Base-by-base conservation (phyloP, 805 yeast genomes). In the Candida loeiensis region DNA sequence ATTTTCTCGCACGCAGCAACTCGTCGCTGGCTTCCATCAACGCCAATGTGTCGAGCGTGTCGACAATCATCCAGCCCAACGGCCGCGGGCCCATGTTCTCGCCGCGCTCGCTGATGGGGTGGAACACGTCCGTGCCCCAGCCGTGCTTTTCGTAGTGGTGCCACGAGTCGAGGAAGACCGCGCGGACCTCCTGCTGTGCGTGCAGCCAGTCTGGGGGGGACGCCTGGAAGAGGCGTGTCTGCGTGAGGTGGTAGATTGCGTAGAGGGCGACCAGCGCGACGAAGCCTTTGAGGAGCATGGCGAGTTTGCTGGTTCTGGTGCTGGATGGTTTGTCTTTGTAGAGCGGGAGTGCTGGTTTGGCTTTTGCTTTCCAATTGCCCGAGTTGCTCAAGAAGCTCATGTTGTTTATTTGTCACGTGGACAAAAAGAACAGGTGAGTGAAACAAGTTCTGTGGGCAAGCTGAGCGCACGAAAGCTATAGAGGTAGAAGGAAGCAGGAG, bases 1-100 rank as follows among this genome's bases (percentile, higher is more conserved):
- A 90, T 4, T 75, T 56, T 45, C 78, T 74, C 4, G 95, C 90
- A 20, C 76, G 71, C 26, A 58, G 61, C 22, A 84, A 66, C 53
- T 85, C 89, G 7, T 76, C 80, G 5, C 73, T 61, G 33, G 79
- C 73, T 39, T 74, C 83, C 95, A 89, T 88, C 16, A 89, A 45
- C 66, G 79, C 72, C 69, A 90, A 61, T 0, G 96, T 85, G 54
- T 90, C 97, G 37, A 90, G 62, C 1, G 91, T 74, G 59, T 89
- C 96, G 4, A 90, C 93, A 52, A 89, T 81, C 56, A 89, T 85
- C 96, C 96, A 89, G 1, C 97, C 97, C 48, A 90, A 61, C 1
- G 96, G 96, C 39, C 71, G 50, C 3, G 80, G 77, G 4, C 91
- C 89, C 88, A 87, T 84, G 55, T 87, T 84, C 41, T 74, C 66